A percentile compares a stretch with the other conserved stretches of the same genome.
Conservation (phyloP, 345 rosid species). For the Fremontodendron californicum region DNA sequence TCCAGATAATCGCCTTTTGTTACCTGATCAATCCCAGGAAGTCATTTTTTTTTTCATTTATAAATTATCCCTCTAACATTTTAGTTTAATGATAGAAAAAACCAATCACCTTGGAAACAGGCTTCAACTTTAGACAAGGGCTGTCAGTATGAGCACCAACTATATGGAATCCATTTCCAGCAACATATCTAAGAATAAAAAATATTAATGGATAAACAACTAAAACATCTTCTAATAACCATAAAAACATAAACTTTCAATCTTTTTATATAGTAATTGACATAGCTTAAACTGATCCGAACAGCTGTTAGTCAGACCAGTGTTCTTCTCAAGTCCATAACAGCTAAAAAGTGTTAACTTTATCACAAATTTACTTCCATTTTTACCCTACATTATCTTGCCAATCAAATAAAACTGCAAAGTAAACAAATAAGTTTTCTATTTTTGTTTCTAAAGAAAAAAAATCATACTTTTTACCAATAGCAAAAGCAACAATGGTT, state of each 20-base stretch:
- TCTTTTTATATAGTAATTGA: not conserved
- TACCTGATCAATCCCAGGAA: constrained; percentile 41
- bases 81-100: not conserved
- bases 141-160: constrained; percentile 97
- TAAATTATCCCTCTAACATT: not conserved
- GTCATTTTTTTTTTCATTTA: constrained; percentile 14
- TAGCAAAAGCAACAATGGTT: constrained; percentile 85
- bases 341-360: not conserved
- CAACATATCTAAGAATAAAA: constrained; percentile 54
- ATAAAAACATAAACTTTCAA: not conserved
- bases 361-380: not conserved
- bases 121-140: constrained; percentile 92
- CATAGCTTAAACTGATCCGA: too few relatives aligned
- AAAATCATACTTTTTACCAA: constrained; percentile 66
- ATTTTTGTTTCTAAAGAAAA: not conserved
- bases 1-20: constrained; percentile 73
- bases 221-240: not conserved
- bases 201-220: constrained; percentile 5
- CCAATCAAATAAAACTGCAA: not conserved
- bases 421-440: not conserved
- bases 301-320: too few relatives aligned
- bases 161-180: constrained; percentile 87
- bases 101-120: constrained; percentile 71
- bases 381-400: not conserved
- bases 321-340: not conserved